These are phyloP conservation scores for Tephrocybe sp. DNA, from an alignment of 768 basidiomycete species.

Conservation along the genomic window DNA sequence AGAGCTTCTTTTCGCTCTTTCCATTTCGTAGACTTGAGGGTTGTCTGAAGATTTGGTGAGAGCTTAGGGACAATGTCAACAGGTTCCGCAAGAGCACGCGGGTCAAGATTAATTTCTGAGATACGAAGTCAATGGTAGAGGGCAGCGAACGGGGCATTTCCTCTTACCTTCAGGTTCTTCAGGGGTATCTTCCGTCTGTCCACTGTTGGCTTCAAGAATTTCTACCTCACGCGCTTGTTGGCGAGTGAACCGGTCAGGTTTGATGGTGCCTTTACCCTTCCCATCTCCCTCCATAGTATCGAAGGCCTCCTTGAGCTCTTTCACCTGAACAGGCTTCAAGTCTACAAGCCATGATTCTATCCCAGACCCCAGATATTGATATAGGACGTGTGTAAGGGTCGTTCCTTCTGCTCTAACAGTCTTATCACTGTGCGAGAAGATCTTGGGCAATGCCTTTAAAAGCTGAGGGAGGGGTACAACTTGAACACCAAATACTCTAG, in stretches of 20 bases:
- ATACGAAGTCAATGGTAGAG: slow-evolving; percentile 12
- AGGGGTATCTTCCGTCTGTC: slow-evolving; percentile 33
- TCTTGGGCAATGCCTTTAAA: slow-evolving; percentile 87
- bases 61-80: slow-evolving; percentile 78
- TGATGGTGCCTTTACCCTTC: slow-evolving; percentile 79
- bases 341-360: slow-evolving; percentile 86
- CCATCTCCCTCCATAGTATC: slow-evolving; percentile 82
- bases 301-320: slow-evolving; percentile 92
- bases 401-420: slow-evolving; percentile 92
- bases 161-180: slow-evolving; percentile 48
- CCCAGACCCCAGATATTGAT: slow-evolving; percentile 82
- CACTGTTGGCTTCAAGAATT: slow-evolving; percentile 32
- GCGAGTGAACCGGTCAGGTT: slow-evolving; percentile 78
- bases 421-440: slow-evolving; percentile 95
- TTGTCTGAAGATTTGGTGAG: slow-evolving; percentile 70
- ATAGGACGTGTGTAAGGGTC: slow-evolving; percentile 69
- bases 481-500: slow-evolving; percentile 78
- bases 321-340: slow-evolving; percentile 95
- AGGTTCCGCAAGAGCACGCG: slow-evolving; percentile 76
- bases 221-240: slow-evolving; percentile 74
- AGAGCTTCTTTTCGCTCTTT: slow-evolving; percentile 94
- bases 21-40: slow-evolving; percentile 92
- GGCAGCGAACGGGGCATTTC: slow-evolving; percentile 3
- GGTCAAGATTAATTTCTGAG: slow-evolving; percentile 65
- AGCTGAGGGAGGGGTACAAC: slow-evolving; percentile 74